A percentile compares a stretch with the other conserved stretches of the same genome.
phyloP scores from a whole-genome alignment of 2,329 filamentous ascomycete species.

The Graphium sp. region DNA sequence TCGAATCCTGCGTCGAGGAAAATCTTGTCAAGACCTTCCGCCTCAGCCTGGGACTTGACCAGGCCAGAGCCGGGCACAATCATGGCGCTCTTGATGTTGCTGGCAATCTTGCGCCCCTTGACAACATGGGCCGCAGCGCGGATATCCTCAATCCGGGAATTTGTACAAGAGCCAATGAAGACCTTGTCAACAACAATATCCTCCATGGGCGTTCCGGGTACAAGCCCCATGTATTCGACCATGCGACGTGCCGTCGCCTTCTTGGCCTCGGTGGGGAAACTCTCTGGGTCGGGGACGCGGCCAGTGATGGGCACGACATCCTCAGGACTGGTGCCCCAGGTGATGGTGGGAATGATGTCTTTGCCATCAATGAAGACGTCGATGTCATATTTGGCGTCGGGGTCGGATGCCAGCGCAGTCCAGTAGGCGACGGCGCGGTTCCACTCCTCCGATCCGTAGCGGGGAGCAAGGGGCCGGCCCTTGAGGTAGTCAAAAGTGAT shows the following conservation, averaged over 20 bases:
- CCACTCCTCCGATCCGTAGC: conserved; percentile 74
- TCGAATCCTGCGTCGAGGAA: conserved; percentile 88
- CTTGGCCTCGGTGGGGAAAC: conserved; percentile 65
- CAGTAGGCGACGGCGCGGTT: conserved; percentile 78
- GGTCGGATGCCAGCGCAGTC: conserved; percentile 70
- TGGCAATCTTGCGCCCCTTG: conserved; percentile 70
- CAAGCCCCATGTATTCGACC: conserved; percentile 92
- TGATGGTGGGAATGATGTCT: conserved; percentile 84
- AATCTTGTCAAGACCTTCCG: conserved; percentile 83
- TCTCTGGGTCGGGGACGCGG: conserved; percentile 76
- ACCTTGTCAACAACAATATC: conserved; percentile 91
- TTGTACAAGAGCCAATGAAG: conserved; percentile 96
- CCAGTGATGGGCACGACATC: conserved; percentile 92
- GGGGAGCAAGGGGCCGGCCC: conserved; percentile 74
- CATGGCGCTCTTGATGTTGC: conserved; percentile 87
- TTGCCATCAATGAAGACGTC: conserved; percentile 82
- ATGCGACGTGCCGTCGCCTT: conserved; percentile 66
- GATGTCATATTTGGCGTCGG: conserved; percentile 76
- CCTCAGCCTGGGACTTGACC: conserved; percentile 81
- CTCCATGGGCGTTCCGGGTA: conserved; percentile 72
- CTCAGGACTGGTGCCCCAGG: conserved; percentile 94
- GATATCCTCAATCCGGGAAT: conserved; percentile 90
- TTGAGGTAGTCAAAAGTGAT: conserved; percentile 92
- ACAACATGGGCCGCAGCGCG: conserved; percentile 75
- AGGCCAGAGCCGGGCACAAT: conserved; percentile 91